Evolutionary conservation across 768 basidiomycete genomes (phyloP).

Genomic region (Postia placenta): DNA sequence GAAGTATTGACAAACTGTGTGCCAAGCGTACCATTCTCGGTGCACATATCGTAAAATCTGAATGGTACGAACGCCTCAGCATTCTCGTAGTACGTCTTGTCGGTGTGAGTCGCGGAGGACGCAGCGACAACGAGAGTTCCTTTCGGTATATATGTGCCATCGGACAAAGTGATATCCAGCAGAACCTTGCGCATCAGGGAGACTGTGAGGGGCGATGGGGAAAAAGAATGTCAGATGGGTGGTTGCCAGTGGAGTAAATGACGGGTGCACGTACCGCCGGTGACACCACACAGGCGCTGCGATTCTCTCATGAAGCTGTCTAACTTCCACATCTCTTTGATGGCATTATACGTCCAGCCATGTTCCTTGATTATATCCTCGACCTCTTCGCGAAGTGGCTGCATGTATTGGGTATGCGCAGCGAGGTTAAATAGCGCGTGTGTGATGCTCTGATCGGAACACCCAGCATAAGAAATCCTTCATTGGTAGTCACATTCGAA

Average conservation of each 20-base stretch:
- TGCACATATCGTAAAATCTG: conserved; percentile 27
- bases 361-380: conserved; percentile 19
- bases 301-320: conserved; percentile 33
- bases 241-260: too few relatives aligned
- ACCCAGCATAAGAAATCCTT: too few relatives aligned
- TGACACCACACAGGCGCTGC: conserved; percentile 19
- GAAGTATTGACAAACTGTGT: conserved; percentile 9
- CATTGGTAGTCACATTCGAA: too few relatives aligned
- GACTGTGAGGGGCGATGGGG: conserved; percentile 16
- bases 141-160: conserved; percentile 35
- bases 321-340: conserved; percentile 25
- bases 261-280: conserved; percentile 11
- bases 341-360: conserved; percentile 27
- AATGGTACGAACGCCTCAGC: conserved; percentile 35
- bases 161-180: conserved; percentile 36
- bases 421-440: conserved; percentile 26
- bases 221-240: too few relatives aligned
- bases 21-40: conserved; percentile 15
- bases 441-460: conserved; percentile 24
- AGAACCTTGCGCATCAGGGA: conserved; percentile 26
- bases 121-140: conserved; percentile 30
- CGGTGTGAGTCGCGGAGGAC: conserved; percentile 23
- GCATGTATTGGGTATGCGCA: conserved; percentile 18
- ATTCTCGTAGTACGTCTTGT: conserved; percentile 26
- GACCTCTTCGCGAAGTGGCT: conserved; percentile 27